Evolutionary conservation across 768 basidiomycete genomes (phyloP), one percentile per base, ranked within the genome.

Genomic region (Chiua virens): DNA sequence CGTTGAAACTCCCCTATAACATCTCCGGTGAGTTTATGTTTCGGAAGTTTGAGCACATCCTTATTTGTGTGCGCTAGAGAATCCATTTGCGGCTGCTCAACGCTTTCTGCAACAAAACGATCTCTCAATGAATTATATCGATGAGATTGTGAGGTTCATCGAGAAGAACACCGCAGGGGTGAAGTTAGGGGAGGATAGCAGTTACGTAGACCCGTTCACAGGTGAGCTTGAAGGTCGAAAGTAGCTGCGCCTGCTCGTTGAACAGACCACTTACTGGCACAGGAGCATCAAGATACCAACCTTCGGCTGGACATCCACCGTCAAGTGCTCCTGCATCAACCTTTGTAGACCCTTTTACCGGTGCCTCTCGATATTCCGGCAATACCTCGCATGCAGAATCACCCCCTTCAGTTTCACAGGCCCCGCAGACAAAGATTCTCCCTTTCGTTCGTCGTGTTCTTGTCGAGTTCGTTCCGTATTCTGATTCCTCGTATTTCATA

Each of bases 1-100:
- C 95, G 8, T 75, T 98, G 56, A 98, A 98, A 64, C 78, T 99
- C 20, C 96, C 96, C 1, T 98, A 91, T 69, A 98, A 98, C 66
- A 83, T 81, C 22, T 80, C 83, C 40, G 95, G 94, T 90, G 55
- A 49, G 79, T 66, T 25, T 35, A 5, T 34, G 21, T 25, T 22
- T 13, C 43, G 36, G 17, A 30, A 14, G 8, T 36, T 28, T 13
- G 18, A 30, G 18, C 14, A 42, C 4, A 38, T 39, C 37, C 45
- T 28, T 21, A 20, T 18, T 56, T 53, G 58, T 40, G 22, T 40
- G 8, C 22, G 43, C 1, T 61, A 97, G 95, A 98, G 58, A 98
- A 98, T 68, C 88, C 95, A 0, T 98, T 85, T 69, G 66, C 74
- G 11, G 95, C 92, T 8, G 97, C 97, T 0, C 90, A 95, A 66